Percentiles rank a stretch among this genome's conserved stretches.
These are phyloP conservation scores for Pseudoscleropodium purum DNA, from an alignment of 225 moss, liverwort and hornwort species.

Conservation along the genomic window DNA sequence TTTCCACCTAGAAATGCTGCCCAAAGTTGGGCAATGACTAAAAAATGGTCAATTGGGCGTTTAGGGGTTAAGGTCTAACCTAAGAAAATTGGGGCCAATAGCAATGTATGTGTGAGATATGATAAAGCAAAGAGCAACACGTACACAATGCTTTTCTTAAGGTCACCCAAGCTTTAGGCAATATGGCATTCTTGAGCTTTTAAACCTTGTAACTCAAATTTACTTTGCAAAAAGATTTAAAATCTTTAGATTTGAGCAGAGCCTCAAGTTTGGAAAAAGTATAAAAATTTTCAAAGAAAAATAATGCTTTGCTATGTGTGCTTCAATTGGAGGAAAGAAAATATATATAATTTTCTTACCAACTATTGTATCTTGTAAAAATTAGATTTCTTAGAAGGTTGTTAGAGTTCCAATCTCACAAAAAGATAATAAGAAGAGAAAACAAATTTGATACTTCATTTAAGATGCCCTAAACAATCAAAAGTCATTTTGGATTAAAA, in stretches of 20 bases:
- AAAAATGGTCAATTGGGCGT: too few relatives aligned
- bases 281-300: not conserved
- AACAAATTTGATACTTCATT: too few relatives aligned
- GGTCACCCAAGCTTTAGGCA: not conserved
- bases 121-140: not conserved
- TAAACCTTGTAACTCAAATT: not conserved
- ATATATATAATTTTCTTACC: accelerated
- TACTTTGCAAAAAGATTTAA: not conserved
- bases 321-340: not conserved
- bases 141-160: not conserved
- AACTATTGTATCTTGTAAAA: not conserved
- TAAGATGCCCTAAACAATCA: not conserved
- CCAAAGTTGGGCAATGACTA: too few relatives aligned
- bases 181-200: not conserved
- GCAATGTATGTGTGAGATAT: not conserved
- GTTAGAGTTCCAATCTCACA: not conserved
- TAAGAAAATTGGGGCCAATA: not conserved
- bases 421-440: not conserved
- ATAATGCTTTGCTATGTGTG: too few relatives aligned
- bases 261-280: not conserved
- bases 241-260: not conserved
- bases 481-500: not conserved
- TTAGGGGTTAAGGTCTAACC: too few relatives aligned
- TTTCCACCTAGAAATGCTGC: too few relatives aligned
- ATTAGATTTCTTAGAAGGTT: not conserved